Percentiles rank a stretch among this genome's conserved stretches.
These are phyloP conservation scores for Pseudopyricularia cyperi DNA, from an alignment of 2,329 filamentous ascomycete genomes.

Conservation along the genomic window DNA sequence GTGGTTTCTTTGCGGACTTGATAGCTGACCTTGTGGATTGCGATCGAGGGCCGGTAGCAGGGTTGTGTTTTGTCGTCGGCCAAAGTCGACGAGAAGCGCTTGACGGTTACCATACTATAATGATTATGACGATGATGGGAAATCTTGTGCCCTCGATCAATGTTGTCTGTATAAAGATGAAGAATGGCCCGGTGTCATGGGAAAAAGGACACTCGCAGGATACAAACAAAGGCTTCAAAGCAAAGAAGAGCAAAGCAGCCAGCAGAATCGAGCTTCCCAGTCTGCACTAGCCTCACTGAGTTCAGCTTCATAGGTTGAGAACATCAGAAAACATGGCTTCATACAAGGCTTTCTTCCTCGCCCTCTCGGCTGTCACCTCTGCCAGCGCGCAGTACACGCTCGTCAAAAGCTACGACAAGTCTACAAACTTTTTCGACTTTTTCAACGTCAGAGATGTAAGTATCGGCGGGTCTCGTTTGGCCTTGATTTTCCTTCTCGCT, in stretches of 20 bases:
- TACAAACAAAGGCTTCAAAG: background rate
- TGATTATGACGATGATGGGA: background rate
- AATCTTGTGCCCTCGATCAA: background rate
- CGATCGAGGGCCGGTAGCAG: background rate
- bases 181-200: background rate
- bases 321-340: background rate
- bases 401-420: constrained; percentile 1
- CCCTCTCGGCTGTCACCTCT: background rate
- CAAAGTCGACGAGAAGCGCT: too few species aligned
- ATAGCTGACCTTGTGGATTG: background rate
- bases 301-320: background rate
- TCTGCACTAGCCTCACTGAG: background rate
- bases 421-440: background rate
- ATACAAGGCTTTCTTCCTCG: background rate
- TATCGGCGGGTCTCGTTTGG: background rate
- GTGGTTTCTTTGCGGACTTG: background rate
- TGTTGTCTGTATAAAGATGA: background rate
- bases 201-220: background rate
- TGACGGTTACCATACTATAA: background rate
- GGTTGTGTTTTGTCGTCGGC: background rate
- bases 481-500: background rate
- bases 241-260: background rate
- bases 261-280: background rate
- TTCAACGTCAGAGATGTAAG: constrained; percentile 1
- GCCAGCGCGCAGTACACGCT: background rate